phyloP scores from a whole-genome alignment of 1,139 yeast species.

The Blastobotrys proliferans region DNA sequence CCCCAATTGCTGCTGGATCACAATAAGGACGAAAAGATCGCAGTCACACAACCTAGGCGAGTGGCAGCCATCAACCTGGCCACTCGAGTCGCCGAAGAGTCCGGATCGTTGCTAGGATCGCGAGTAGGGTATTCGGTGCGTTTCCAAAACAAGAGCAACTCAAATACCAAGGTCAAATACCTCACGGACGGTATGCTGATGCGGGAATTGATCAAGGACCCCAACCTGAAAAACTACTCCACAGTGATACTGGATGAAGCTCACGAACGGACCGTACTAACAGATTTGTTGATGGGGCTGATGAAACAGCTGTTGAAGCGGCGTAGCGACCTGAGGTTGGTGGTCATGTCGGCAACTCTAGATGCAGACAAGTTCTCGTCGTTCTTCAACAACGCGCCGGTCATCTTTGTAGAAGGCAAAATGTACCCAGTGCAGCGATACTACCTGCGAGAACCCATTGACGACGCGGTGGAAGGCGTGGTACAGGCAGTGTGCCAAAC shows the following conservation, averaged over 20 bases:
- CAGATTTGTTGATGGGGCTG: slow-evolving; percentile 87
- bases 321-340: slow-evolving; percentile 44
- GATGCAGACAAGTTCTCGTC: slow-evolving; percentile 85
- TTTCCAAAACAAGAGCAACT: slow-evolving; percentile 56
- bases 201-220: slow-evolving; percentile 82
- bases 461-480: slow-evolving; percentile 79
- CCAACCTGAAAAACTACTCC: slow-evolving; percentile 57
- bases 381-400: slow-evolving; percentile 75
- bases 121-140: slow-evolving; percentile 95
- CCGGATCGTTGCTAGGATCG: slow-evolving; percentile 60
- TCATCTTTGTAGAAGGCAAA: slow-evolving; percentile 83
- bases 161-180: slow-evolving; percentile 68
- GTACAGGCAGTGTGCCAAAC: slow-evolving; percentile 73
- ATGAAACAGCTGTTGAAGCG: slow-evolving; percentile 56
- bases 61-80: slow-evolving; percentile 97
- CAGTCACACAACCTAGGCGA: slow-evolving; percentile 95
- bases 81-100: slow-evolving; percentile 85
- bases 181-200: slow-evolving; percentile 96
- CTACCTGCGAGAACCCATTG: slow-evolving; percentile 58
- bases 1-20: slow-evolving; percentile 63
- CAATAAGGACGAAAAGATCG: slow-evolving; percentile 53
- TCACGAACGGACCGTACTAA: slow-evolving; percentile 89
- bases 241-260: slow-evolving; percentile 94
- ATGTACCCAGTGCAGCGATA: slow-evolving; percentile 76
- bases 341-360: slow-evolving; percentile 91